Base-by-base conservation (phyloP, 352 stramenopile species). In the Pelagophyceae sp. region DNA sequence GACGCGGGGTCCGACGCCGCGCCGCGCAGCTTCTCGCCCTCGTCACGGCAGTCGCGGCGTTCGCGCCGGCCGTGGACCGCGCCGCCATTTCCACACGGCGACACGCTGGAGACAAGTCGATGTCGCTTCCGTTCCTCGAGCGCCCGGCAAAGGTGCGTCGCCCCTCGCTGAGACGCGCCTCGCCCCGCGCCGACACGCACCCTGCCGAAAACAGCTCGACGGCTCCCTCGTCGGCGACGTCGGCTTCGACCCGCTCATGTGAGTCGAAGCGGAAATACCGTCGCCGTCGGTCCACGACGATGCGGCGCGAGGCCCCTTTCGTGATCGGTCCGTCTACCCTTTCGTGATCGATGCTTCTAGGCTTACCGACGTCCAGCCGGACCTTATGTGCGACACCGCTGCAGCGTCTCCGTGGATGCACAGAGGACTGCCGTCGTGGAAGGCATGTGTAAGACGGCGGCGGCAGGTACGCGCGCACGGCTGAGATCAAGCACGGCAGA, bases 401-500 rank as follows among this genome's bases (percentile, higher is more conserved):
- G 45, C 45, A 23, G 11, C 11, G 45, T 23, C 11, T 54, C 45
- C 45, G 11, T 23, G 23, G 45, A 54, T 23, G 23, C 11, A 54
- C 11, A 23, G 11, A 23, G 11, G 45, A 23, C 23, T 54, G 11
- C 45, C 23, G 11, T 54, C 23, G 45, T 54, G n/a, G n/a, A n/a
- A n/a, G n/a, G n/a, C n/a, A n/a, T n/a, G n/a, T n/a, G n/a, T n/a
- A n/a, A n/a, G n/a, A n/a, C n/a, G n/a, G n/a, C n/a, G n/a, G n/a
- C n/a, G 11, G 45, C 23, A 72, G 17, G 17, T 79, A 75, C 25
- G 37, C 64, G 29, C 84, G 83, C 67, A 82, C 87, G 69, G 83
- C 84, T 27, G 87, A 92, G 76, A 79, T 92, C 69, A 89, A 89
- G 78, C 87, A 92, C 81, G 85, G 88, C 50, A 83, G 88, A 69